Evolutionary conservation across 2,329 filamentous ascomycete genomes (phyloP).

Genomic region (Talaromyces sp.): DNA sequence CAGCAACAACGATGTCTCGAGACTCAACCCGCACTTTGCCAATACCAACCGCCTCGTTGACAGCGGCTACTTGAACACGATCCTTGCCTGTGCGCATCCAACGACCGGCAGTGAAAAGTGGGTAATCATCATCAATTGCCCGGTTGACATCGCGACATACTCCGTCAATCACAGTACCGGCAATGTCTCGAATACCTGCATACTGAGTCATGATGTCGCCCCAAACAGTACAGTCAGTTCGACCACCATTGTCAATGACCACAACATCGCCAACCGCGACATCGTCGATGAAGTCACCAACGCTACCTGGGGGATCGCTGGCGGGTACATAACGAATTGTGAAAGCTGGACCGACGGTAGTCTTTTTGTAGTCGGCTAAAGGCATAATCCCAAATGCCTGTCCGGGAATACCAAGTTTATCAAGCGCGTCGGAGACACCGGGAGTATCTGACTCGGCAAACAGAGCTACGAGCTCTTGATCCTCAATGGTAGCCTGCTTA

Average conservation of each 20-base stretch:
- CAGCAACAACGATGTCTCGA: constrained; percentile 36
- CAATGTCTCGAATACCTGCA: constrained; percentile 32
- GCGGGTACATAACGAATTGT: constrained; percentile 35
- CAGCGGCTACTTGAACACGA: constrained; percentile 33
- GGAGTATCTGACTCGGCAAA: constrained; percentile 23
- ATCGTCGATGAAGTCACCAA: constrained; percentile 38
- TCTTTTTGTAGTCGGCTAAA: constrained; percentile 29
- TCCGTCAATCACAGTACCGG: constrained; percentile 38
- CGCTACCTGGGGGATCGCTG: constrained; percentile 27
- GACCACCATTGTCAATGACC: constrained; percentile 38
- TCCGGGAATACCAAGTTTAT: constrained; percentile 24
- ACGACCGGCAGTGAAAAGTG: constrained; percentile 34
- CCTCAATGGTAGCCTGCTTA: constrained; percentile 12
- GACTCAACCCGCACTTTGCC: constrained; percentile 30
- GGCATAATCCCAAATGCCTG: constrained; percentile 24
- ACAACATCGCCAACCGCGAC: constrained; percentile 34
- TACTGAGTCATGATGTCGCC: constrained; percentile 43
- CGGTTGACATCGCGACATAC: constrained; percentile 37
- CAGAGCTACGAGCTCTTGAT: constrained; percentile 19
- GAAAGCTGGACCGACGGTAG: constrained; percentile 36
- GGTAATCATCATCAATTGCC: constrained; percentile 32
- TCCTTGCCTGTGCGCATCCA: constrained; percentile 41
- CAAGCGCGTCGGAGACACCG: constrained; percentile 24
- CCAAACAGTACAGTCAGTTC: constrained; percentile 41
- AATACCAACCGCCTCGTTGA: constrained; percentile 33